Percentiles rank a stretch among this genome's conserved stretches.
Evolutionary conservation across 345 rosid species (phyloP).

Genomic region (Clarkia xantiana): DNA sequence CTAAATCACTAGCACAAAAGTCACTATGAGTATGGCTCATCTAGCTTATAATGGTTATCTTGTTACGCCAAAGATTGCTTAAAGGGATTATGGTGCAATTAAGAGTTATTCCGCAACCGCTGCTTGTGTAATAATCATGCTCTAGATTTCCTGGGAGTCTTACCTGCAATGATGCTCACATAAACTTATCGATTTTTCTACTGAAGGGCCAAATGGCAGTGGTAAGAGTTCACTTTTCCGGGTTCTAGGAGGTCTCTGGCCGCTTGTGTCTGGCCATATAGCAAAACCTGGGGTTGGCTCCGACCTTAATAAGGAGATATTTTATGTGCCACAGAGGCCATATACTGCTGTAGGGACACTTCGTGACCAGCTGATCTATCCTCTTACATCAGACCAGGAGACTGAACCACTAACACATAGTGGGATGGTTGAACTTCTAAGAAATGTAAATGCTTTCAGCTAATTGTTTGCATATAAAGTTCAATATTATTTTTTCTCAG

Average conservation of each 20-base stretch:
- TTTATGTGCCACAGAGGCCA: constrained; percentile 96
- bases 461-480: not conserved
- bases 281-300: constrained; percentile 98
- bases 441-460: constrained; percentile 48
- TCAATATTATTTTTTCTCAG: not conserved
- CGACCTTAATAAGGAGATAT: constrained; percentile 95
- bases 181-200: not conserved
- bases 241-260: constrained; percentile 99
- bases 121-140: too few species aligned
- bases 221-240: constrained; percentile 99
- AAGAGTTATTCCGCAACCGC: too few species aligned
- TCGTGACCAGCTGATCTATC: constrained; percentile 93
- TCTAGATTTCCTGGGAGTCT: too few species aligned
- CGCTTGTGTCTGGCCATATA: constrained; percentile 80
- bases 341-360: constrained; percentile 98
- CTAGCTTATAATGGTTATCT: too few species aligned
- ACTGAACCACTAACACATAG: constrained; percentile 46
- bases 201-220: constrained; percentile 95
- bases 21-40: too few species aligned
- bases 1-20: too few species aligned
- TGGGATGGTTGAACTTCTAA: constrained; percentile 80
- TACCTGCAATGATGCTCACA: constrained; percentile 2
- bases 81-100: too few species aligned
- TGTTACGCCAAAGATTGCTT: too few species aligned
- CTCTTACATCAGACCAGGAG: constrained; percentile 71